Base-by-base conservation (phyloP, 331 rosid genomes). In the Rosa hybrid region DNA sequence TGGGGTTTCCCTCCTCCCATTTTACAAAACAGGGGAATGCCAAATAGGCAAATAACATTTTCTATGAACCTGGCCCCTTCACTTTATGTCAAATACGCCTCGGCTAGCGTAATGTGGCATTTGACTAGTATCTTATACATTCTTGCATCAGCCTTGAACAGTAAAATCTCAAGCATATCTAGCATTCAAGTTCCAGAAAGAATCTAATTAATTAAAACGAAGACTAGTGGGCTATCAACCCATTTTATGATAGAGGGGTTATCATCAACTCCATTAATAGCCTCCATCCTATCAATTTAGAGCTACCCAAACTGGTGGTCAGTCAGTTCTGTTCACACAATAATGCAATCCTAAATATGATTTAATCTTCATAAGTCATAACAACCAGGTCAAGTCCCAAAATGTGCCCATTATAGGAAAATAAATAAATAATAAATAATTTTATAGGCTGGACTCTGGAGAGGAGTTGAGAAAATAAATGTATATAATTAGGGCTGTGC, bases 321-420 rank as follows among this genome's bases (percentile, higher is more conserved):
- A 34, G 38, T 21, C 12, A 42, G 70, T 39, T 21, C 39, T 34
- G 6, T n/a, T 21, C 12, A 41, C 25, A 59, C 56, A 42, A 42
- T 42, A n/a, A 57, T 13, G 45, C 70, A 23, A 42, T 6, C 21
- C 50, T 68, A 34, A 44, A 16, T 60, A 60, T 14, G 7, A 60
- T 1, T 62, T 27, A 30, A 14, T 13, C 38, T 25, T 39, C 20
- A n/a, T 54, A 54, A 34, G 14, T 39, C 20, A n/a, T 54, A 54
- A 34, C 3, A 34, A 56, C 68, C 78, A 25, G 71, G 79, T 45
- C 79, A 59, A 60, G 8, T 25, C 71, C 71, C 27, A 27, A 27
- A 27, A 74, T 54, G 65, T 12, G 68, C 12, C 7, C 25, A 23
- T 16, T 51, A 16, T 30, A 49, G 17, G 4, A 68, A 68, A 34